These are phyloP conservation scores for Schoenoplectus tabernaemontani DNA, from an alignment of 202 grass and related monocot genomes.

Conservation along the genomic window DNA sequence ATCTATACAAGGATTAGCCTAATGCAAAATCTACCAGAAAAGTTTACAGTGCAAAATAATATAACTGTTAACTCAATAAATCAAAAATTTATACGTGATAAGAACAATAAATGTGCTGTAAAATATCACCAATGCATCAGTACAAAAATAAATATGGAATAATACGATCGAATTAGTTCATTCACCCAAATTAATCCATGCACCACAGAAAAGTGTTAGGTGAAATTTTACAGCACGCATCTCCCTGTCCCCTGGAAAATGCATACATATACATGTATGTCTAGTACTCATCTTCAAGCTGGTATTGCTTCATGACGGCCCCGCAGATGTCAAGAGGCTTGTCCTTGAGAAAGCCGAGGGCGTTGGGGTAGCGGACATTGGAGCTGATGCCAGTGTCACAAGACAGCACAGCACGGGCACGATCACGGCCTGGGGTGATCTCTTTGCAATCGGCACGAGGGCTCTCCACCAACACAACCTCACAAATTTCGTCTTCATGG, in stretches of 20 bases:
- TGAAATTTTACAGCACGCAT: constrained; percentile 4
- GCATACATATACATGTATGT: neutral
- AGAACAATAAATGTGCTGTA: neutral
- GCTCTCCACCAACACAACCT: constrained; percentile 39
- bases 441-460: constrained; percentile 30
- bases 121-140: constrained; percentile 4
- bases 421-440: constrained; percentile 27
- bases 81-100: constrained; percentile 3
- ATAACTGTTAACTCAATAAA: neutral
- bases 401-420: constrained; percentile 18
- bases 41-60: neutral
- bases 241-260: neutral
- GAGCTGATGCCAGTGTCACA: constrained; percentile 22
- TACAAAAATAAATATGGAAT: neutral
- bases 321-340: constrained; percentile 38
- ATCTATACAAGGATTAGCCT: neutral
- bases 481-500: constrained; percentile 35
- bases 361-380: constrained; percentile 38
- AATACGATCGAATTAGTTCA: neutral
- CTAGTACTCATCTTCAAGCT: constrained; percentile 1
- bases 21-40: neutral
- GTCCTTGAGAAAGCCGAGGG: constrained; percentile 43
- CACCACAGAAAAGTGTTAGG: neutral
- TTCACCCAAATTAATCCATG: neutral
- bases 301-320: constrained; percentile 25